Evolutionary conservation across 1,284 basidiomycete species (phyloP), one percentile per base, ranked within the genome.

Genomic region (Trichosporon faecale): DNA sequence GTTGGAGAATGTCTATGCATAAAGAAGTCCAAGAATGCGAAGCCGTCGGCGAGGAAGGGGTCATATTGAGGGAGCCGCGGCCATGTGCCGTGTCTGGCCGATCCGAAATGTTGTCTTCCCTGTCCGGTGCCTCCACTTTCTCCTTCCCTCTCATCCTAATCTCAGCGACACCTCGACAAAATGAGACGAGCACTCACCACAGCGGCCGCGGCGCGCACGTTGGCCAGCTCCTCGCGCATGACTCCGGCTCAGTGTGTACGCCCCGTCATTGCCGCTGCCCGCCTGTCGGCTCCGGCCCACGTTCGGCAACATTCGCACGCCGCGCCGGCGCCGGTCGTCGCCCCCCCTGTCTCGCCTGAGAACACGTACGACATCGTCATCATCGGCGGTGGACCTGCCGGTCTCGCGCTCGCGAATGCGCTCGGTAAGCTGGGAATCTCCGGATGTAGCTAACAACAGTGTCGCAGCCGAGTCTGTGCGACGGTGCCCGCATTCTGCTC

Each of bases 311-410:
- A 65, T 29, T 65, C 66, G 21, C 55, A 60, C 66, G 65, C 66
- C 3, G 57, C 69, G 0, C 52, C 57, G 6, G 33, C 70, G 1
- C 57, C 65, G 3, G 66, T 66, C 6, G 65, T 69, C 0, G 70
- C 72, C 2, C 72, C 72, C 1, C 23, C 60, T 3, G 79, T 83
- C 46, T 37, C 72, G 0, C 18, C 69, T 8, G 74, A 76, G 31
- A 70, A 82, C 64, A 82, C 78, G 1, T 90, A 88, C 73, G 95
- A 97, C 80, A 86, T 97, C 67, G 92, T 97, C 37, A 92, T 98
- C 75, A 93, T 98, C 44, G 96, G 96, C 16, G 96, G 94, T 61
- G 95, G 95, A 0, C 94, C 94, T 23, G 94, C 90, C 1, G 96
- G 96, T 16, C 87, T 99, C 29, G 92, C 95, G 4, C 85, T 99